Evolutionary conservation across 257 asterid species (phyloP), one percentile per base, ranked within the genome.

Genomic region (Mentha longifolia): DNA sequence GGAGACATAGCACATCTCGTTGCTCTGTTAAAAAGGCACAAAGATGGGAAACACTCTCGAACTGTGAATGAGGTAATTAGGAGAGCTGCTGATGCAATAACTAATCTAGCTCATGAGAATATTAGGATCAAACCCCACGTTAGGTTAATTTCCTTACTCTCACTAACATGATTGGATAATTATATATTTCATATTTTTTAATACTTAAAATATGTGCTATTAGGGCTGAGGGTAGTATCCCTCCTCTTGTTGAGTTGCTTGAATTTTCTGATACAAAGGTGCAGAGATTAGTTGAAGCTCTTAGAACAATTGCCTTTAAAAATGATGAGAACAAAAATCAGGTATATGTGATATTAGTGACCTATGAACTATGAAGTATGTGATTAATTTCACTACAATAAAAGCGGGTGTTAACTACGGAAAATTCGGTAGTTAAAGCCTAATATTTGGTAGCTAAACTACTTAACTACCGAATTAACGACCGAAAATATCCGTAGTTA

Each of bases 261-360:
- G 91, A 86, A 70, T 95, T 87, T 73, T 73, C 86, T 52, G 99
- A 95, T 74, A 76, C 98, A 50, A 92, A 89, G 92, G 99, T 95
- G 82, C 98, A 95, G 82, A 88, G 96, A 81, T 97, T 94, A 35
- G 99, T 97, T 47, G 99, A 98, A 71, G 96, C 99, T 67, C 80
- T 95, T 58, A 80, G 98, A 46, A 92, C 98, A 35, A 95, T 95
- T 30, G 99, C 99, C 57, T 95, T 95, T 72, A 95, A 92, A 77
- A 95, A 92, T 68, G 99, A 95, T 60, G 97, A 89, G 80, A 95
- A 95, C 80, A 95, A 95, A 81, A 88, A 92, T 81, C 97, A n/a
- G 97, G 99, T 95, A 8, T 19, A n/a, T n/a, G n/a, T n/a, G n/a
- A n/a, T n/a, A n/a, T n/a, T n/a, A n/a, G n/a, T n/a, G n/a, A 28